A percentile compares a stretch with the other conserved stretches of the same genome.
Evolutionary conservation across 495 filamentous ascomycete species (phyloP).

Genomic region (Podospora appendiculata): DNA sequence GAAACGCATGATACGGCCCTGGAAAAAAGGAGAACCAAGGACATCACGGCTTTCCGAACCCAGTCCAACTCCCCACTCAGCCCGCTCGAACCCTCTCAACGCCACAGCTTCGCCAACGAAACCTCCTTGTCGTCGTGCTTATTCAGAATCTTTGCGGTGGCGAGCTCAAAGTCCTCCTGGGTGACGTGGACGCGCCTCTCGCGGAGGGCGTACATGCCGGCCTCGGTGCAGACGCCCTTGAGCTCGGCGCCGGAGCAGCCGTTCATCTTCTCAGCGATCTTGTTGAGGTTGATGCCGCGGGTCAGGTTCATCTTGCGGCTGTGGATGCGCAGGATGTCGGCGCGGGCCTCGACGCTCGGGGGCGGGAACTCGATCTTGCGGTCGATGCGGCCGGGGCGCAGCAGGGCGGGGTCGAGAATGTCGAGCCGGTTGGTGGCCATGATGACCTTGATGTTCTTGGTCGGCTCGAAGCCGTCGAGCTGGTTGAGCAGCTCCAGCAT

Average conservation of each 20-base stretch:
- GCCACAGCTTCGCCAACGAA: constrained; percentile 30
- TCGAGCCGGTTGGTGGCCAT: constrained; percentile 99
- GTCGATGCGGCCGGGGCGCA: constrained; percentile 94
- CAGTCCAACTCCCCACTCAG: too few species aligned
- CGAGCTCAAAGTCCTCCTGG: constrained; percentile 98
- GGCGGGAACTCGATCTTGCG: constrained; percentile 99
- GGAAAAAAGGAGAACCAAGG: too few species aligned
- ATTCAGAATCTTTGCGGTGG: constrained; percentile 98
- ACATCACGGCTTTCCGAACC: too few species aligned
- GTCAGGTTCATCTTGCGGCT: constrained; percentile 97
- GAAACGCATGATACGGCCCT: too few species aligned
- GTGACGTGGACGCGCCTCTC: constrained; percentile 96
- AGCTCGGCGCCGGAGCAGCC: constrained; percentile 95
- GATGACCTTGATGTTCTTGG: constrained; percentile 99
- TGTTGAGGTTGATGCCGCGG: constrained; percentile 91
- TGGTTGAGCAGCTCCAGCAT: constrained; percentile 98
- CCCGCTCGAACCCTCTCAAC: constrained; percentile 6
- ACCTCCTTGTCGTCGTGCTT: constrained; percentile 99
- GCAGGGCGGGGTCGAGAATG: constrained; percentile 89
- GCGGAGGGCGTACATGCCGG: constrained; percentile 93
- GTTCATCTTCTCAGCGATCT: constrained; percentile 99
- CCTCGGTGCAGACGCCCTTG: constrained; percentile 95
- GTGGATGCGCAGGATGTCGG: constrained; percentile 97
- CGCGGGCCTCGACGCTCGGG: constrained; percentile 91
- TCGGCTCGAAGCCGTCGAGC: constrained; percentile 96